phyloP scores from a whole-genome alignment of 768 basidiomycete genomes.

The Boletus fagicola region DNA sequence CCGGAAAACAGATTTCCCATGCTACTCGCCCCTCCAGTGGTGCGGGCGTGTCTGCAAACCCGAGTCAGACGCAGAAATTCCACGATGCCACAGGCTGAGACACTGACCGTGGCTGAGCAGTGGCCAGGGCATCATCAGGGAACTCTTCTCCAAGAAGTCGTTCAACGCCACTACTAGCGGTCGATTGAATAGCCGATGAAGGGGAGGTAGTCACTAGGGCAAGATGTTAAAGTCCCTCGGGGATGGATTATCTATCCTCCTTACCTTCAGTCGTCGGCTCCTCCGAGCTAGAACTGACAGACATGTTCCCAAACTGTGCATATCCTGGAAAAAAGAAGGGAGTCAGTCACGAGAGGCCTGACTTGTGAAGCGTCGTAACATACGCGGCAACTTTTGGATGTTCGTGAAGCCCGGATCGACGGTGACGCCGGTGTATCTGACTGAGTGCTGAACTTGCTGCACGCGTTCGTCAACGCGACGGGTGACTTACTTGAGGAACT shows the following conservation, averaged over 20 bases:
- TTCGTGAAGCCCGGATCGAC: constrained; percentile 75
- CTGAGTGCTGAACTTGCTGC: constrained; percentile 27
- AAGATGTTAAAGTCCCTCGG: neutral
- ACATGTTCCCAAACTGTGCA: constrained; percentile 63
- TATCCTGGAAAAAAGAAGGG: constrained; percentile 48
- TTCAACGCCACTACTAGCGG: neutral
- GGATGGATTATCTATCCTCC: neutral
- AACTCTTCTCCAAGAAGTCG: constrained; percentile 35
- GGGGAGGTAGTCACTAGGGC: constrained; percentile 11
- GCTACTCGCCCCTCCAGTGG: constrained; percentile 29
- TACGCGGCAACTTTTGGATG: constrained; percentile 75
- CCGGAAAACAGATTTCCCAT: constrained; percentile 45
- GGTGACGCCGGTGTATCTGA: constrained; percentile 69
- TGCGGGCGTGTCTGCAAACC: constrained; percentile 34
- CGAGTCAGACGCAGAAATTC: constrained; percentile 1
- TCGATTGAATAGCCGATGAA: constrained; percentile 4
- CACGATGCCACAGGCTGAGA: constrained; percentile 10
- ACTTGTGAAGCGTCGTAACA: constrained; percentile 6
- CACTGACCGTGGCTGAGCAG: constrained; percentile 46
- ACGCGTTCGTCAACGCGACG: neutral
- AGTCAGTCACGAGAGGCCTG: neutral
- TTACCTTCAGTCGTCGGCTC: constrained; percentile 30
- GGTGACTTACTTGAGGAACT: constrained; percentile 66
- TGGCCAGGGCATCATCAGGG: constrained; percentile 57
- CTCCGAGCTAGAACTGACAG: constrained; percentile 9